These are phyloP conservation scores for Epichloe coenophiala DNA, from an alignment of 2,329 filamentous ascomycete species.

Conservation along the genomic window DNA sequence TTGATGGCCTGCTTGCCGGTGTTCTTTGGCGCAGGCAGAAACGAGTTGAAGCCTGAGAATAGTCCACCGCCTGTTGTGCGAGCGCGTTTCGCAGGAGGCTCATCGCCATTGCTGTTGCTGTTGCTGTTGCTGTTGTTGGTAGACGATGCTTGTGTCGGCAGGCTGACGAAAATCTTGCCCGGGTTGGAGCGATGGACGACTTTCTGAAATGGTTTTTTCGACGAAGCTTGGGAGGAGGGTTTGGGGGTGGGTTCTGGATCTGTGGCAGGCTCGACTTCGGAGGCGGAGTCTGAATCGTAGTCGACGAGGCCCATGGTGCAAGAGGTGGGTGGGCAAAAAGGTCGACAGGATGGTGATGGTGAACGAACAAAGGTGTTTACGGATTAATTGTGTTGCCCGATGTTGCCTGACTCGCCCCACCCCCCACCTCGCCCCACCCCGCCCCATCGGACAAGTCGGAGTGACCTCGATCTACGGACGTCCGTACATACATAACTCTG, in stretches of 20 bases:
- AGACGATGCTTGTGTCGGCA: constrained; percentile 39
- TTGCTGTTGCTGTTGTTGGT: constrained; percentile 23
- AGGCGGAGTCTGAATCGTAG: constrained; percentile 50
- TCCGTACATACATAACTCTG: too few relatives aligned
- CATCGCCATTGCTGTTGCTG: constrained; percentile 13
- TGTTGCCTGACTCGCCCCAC: too few relatives aligned
- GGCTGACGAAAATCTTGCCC: constrained; percentile 70
- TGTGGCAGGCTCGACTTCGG: constrained; percentile 29
- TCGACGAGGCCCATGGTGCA: constrained; percentile 64
- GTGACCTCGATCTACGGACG: too few relatives aligned
- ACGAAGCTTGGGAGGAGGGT: constrained; percentile 12
- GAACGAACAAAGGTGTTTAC: not conserved
- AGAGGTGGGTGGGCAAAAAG: not conserved
- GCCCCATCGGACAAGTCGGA: too few relatives aligned
- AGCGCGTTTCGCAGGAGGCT: constrained; percentile 55
- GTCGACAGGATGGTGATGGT: not conserved
- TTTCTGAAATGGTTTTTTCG: constrained; percentile 61
- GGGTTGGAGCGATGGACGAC: constrained; percentile 70
- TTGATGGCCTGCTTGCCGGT: constrained; percentile 19
- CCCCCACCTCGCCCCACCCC: too few relatives aligned
- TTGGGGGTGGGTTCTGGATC: constrained; percentile 19
- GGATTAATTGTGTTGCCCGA: not conserved
- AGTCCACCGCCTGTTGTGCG: constrained; percentile 43
- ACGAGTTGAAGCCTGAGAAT: constrained; percentile 73
- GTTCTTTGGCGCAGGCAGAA: constrained; percentile 74